Evolutionary conservation across 257 asterid genomes (phyloP).

Genomic region (Plantago major): DNA sequence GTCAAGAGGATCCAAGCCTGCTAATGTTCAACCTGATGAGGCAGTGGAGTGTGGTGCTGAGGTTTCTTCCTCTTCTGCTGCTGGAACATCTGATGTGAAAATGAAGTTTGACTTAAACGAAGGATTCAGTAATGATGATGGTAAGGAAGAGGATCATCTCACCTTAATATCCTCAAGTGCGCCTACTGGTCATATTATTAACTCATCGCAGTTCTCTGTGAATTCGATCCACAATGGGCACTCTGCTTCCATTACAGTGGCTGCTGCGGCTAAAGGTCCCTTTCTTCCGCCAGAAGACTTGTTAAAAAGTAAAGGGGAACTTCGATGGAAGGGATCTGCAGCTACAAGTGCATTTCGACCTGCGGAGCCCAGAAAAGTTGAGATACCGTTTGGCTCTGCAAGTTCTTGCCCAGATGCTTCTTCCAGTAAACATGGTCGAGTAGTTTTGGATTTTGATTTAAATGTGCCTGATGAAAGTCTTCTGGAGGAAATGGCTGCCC

Average conservation of each 20-base stretch:
- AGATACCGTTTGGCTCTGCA: conserved; percentile 16
- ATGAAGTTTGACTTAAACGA: conserved; percentile 47
- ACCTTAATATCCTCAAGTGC: conserved; percentile 19
- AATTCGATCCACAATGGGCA: conserved; percentile 25
- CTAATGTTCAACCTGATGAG: conserved; percentile 22
- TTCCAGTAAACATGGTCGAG: conserved; percentile 30
- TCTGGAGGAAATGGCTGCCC: conserved; percentile 41
- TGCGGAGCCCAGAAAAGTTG: conserved; percentile 48
- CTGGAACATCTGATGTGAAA: conserved; percentile 13
- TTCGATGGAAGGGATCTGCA: conserved; percentile 59
- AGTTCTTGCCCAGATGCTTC: conserved; percentile 11
- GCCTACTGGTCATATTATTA: conserved; percentile 29
- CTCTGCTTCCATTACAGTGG: conserved; percentile 38
- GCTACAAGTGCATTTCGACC: conserved; percentile 60
- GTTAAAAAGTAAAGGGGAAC: conserved; percentile 40
- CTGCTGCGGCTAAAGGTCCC: conserved; percentile 43
- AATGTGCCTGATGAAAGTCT: conserved; percentile 52
- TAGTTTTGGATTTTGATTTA: conserved; percentile 44
- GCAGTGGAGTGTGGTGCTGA: conserved; percentile 3
- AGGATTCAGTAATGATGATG: conserved; percentile 36
- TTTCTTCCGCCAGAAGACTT: conserved; percentile 46
- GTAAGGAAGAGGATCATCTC: conserved; percentile 1
- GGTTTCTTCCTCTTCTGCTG: conserved; percentile 22
- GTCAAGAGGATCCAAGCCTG: conserved; percentile 19
- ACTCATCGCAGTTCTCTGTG: conserved; percentile 32